Evolutionary conservation across 306 rosid species (phyloP).

Genomic region (Mimosa bimucronata): DNA sequence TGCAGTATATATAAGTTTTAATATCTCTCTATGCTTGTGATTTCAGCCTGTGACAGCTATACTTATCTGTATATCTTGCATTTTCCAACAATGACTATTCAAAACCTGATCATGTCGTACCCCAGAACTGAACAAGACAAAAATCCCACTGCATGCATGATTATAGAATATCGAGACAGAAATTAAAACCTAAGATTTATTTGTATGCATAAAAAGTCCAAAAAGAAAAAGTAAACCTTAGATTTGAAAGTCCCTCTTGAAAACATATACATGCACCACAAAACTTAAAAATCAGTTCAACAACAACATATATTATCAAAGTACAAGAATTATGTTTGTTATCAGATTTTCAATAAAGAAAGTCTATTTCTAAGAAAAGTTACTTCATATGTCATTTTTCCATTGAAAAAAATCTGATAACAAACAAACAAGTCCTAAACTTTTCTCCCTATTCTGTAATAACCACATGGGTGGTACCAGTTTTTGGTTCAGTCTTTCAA

Average conservation of each 20-base stretch:
- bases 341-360: neutral
- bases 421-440: neutral
- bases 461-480: conserved; percentile 11
- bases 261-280: neutral
- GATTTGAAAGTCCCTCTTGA: conserved; percentile 7
- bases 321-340: neutral
- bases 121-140: conserved; percentile 14
- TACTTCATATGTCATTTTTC: neutral
- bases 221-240: neutral
- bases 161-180: conserved; percentile 8
- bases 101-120: neutral
- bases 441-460: neutral
- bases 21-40: neutral
- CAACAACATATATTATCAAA: neutral
- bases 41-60: neutral
- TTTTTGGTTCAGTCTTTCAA: conserved; percentile 40
- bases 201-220: neutral
- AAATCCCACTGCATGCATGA: conserved; percentile 25
- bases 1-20: neutral
- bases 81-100: neutral
- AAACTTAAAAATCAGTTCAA: neutral
- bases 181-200: conserved; percentile 2
- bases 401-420: conserved; percentile 2
- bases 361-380: neutral
- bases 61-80: neutral